Percentiles rank a stretch among this genome's conserved stretches.
Evolutionary conservation across 2,329 filamentous ascomycete species (phyloP).

Genomic region (Cyphellophora attinorum): DNA sequence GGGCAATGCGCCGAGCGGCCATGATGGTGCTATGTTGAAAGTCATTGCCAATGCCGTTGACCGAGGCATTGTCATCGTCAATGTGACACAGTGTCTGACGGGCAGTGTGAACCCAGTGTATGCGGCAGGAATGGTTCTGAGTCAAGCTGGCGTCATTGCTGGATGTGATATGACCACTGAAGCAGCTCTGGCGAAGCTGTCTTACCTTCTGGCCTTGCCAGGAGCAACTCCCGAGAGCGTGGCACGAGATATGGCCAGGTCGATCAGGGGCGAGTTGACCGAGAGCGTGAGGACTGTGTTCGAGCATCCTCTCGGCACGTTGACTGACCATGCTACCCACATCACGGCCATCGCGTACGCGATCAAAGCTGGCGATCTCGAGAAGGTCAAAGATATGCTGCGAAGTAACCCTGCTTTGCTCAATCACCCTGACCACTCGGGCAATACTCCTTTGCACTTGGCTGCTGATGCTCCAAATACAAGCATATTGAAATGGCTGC

Average conservation of each 20-base stretch:
- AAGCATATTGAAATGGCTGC: constrained; percentile 45
- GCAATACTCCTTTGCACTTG: constrained; percentile 60
- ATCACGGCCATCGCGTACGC: constrained; percentile 73
- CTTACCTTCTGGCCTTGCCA: constrained; percentile 67
- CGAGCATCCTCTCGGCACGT: constrained; percentile 53
- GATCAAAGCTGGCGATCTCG: constrained; percentile 61
- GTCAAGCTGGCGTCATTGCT: constrained; percentile 76
- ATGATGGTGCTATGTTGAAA: constrained; percentile 67
- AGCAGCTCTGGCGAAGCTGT: constrained; percentile 82
- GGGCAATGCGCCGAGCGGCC: constrained; percentile 77
- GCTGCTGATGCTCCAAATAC: constrained; percentile 47
- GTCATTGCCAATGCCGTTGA: constrained; percentile 69
- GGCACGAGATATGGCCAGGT: constrained; percentile 59
- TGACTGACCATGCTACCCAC: constrained; percentile 51
- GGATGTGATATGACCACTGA: constrained; percentile 62
- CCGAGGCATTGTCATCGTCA: constrained; percentile 76
- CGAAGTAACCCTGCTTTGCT: constrained; percentile 59
- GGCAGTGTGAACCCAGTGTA: constrained; percentile 72
- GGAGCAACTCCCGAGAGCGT: constrained; percentile 57
- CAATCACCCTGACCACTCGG: constrained; percentile 69
- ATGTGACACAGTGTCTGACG: constrained; percentile 74
- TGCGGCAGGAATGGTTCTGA: constrained; percentile 66
- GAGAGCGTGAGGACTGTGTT: constrained; percentile 65
- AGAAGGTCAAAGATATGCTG: constrained; percentile 57
- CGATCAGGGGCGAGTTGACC: constrained; percentile 77